Evolutionary conservation across 208 protist species (phyloP).

Genomic region (Crithidia expoeki): DNA sequence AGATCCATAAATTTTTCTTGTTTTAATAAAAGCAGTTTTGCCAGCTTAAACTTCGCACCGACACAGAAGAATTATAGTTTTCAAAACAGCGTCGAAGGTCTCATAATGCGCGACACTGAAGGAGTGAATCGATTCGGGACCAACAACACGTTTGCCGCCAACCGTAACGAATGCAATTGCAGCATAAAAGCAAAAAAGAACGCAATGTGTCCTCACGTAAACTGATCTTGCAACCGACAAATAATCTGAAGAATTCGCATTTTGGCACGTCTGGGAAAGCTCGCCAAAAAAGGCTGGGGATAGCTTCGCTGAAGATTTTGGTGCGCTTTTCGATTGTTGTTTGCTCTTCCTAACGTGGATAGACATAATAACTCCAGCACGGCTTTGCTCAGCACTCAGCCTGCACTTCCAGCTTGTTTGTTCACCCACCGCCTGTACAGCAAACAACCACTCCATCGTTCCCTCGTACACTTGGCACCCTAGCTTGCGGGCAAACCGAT

Average conservation of each 20-base stretch:
- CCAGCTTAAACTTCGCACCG: neutral
- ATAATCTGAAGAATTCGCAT: neutral
- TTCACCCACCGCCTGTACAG: neutral
- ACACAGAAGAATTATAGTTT: constrained; percentile 3
- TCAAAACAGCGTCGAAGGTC: neutral
- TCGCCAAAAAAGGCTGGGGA: too few relatives aligned
- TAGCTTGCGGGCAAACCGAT: constrained; percentile 8
- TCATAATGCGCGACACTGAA: neutral
- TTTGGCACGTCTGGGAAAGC: neutral
- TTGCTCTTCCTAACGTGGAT: neutral
- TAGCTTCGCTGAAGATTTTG: too few relatives aligned
- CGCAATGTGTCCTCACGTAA: neutral
- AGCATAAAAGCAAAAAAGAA: constrained; percentile 4
- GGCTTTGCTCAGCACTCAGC: neutral
- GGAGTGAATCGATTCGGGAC: neutral
- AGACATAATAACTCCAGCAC: neutral
- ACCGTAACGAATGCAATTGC: neutral
- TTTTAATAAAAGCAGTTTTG: neutral
- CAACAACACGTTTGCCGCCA: neutral
- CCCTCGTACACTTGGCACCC: constrained; percentile 18
- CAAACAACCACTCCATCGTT: constrained; percentile 19
- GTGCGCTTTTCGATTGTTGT: too few relatives aligned
- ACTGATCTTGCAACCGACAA: neutral
- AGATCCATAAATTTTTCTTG: too few relatives aligned
- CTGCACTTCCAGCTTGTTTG: constrained; percentile 6